A percentile compares a stretch with the other conserved stretches of the same genome.
Evolutionary conservation across 1,284 basidiomycete genomes (phyloP).

Genomic region (Ganoderma boninense): DNA sequence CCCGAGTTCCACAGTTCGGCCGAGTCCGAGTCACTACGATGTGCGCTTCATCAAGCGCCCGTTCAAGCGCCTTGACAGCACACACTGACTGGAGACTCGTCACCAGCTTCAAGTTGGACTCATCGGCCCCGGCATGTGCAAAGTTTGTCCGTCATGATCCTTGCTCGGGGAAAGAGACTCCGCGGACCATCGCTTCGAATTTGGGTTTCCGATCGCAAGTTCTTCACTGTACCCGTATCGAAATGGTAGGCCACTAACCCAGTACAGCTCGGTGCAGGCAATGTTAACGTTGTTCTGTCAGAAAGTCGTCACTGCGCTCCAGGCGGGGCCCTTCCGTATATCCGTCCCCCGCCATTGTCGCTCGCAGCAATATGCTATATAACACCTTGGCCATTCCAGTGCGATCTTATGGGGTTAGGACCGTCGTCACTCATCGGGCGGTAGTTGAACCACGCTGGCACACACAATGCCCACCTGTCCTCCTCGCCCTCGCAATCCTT

Average conservation of each 20-base stretch:
- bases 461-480: neutral
- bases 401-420: neutral
- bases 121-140: constrained; percentile 1
- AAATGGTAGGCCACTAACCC: constrained; percentile 1
- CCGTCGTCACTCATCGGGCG: neutral
- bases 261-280: neutral
- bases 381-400: neutral
- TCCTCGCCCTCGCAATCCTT: neutral
- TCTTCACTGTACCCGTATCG: neutral
- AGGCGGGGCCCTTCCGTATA: neutral
- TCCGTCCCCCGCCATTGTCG: neutral
- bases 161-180: neutral
- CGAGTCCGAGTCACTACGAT: no score
- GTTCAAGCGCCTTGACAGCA: no score
- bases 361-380: neutral
- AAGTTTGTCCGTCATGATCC: neutral
- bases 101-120: neutral
- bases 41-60: no score
- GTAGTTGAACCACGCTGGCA: neutral
- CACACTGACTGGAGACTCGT: neutral
- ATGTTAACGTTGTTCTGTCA: neutral
- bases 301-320: neutral
- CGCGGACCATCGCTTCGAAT: neutral
- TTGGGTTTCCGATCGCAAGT: neutral
- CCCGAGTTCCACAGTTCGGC: no score